Evolutionary conservation across 2,329 filamentous ascomycete species (phyloP), one percentile per base, ranked within the genome.

Genomic region (Neonectria coccinea): DNA sequence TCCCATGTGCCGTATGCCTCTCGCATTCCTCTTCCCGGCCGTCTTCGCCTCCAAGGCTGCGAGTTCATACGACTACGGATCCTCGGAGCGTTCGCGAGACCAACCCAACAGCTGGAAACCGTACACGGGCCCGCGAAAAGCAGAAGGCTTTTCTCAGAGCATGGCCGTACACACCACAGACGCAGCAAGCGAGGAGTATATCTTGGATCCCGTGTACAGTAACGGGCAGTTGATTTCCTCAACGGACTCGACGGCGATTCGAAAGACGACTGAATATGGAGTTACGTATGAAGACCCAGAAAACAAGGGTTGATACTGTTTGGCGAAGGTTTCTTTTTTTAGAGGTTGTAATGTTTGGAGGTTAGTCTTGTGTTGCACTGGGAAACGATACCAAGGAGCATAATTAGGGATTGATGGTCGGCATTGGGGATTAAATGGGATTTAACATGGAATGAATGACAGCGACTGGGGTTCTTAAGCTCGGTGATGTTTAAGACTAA

Each of bases 1-100:
- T 4, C 79, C 79, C 16, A 80, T 79, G 78, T 80, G 79, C 59
- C 79, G 78, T 47, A 75, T 78, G 1, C 76, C 78, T n/a, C 74
- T 82, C 14, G 73, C 75, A 52, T 75, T 73, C 55, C 57, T 81
- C 39, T 79, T 80, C 65, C 79, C 79, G 1, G 68, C 73, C 6
- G 64, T 76, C 54, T 80, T 81, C 47, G 66, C 62, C 11, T 68
- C 67, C 33, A 68, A 69, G 9, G 33, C 33, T 20, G 58, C 29
- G 29, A 22, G 6, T 5, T 58, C 53, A 22, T 18, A 57, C 54
- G 48, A 52, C 45, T 52, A 64, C 51, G 16, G 44, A 25, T 55
- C 36, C 18, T 20, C 50, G 22, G 48, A 58, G 33, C 25, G 54
- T 52, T 65, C 69, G 27, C 58, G 50, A 55, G 59, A 67, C 31